Evolutionary conservation across 192 early-diverging fungal species (phyloP).

Genomic region (Gonapodya prolifera): DNA sequence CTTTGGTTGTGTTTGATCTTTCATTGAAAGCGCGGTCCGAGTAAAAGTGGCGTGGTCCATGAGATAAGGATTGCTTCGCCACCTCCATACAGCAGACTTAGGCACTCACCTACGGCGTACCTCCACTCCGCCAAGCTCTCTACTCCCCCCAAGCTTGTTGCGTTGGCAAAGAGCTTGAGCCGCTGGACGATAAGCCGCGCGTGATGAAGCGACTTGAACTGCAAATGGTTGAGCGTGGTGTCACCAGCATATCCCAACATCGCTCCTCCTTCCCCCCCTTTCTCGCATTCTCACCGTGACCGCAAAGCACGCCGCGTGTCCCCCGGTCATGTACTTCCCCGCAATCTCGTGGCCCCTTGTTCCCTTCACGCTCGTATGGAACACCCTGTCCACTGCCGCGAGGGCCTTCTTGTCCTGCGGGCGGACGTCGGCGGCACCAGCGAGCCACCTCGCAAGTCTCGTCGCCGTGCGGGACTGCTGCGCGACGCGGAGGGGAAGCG

Average conservation of each 20-base stretch:
- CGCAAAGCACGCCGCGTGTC: conserved; percentile 2
- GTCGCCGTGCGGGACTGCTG: conserved; percentile 44
- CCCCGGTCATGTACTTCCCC: neutral
- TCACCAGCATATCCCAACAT: neutral
- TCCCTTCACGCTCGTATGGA: conserved; percentile 3
- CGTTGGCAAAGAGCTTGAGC: conserved; percentile 31
- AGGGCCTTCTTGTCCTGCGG: neutral
- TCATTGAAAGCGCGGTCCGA: neutral
- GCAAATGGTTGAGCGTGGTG: conserved; percentile 6
- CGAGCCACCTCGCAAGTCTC: conserved; percentile 35
- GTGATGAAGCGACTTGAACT: conserved; percentile 26
- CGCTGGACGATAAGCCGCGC: conserved; percentile 30
- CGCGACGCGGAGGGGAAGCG: conserved; percentile 45
- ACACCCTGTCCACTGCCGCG: neutral
- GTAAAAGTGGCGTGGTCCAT: too few relatives aligned
- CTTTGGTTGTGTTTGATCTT: neutral
- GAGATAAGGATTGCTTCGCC: too few relatives aligned
- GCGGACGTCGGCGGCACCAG: conserved; percentile 12
- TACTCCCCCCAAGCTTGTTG: conserved; percentile 53
- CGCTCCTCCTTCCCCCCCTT: neutral
- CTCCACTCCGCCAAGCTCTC: conserved; percentile 63
- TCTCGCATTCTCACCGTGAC: neutral
- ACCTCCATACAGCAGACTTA: conserved; percentile 22
- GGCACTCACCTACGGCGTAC: conserved; percentile 22
- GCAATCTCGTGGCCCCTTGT: neutral